Base-by-base conservation (phyloP, 495 filamentous ascomycete species). In the Daldinia bambusicola region DNA sequence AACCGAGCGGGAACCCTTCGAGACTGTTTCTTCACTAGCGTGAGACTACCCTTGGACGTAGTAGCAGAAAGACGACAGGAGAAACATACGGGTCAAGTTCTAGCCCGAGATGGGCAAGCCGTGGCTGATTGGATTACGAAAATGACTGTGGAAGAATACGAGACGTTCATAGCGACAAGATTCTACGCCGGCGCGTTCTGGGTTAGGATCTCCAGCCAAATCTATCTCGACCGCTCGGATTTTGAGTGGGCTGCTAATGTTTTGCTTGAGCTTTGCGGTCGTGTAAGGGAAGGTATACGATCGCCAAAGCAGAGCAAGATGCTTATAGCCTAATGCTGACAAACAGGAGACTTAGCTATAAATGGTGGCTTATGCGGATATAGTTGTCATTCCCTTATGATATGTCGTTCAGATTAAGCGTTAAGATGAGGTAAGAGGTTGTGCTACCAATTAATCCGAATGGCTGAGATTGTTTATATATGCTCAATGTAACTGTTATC, bases 151-250 rank as follows among this genome's bases (percentile, higher is more conserved):
- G 76, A 85, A 4, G 86, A 93, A 50, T 88, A 88, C 74, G 82
- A 90, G 52, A 93, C 93, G 0, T 95, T 91, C 77, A 80, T 95
- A 56, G 84, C 89, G 0, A 78, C 92, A 6, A 88, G 86, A 66
- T 80, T 81, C 10, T 91, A 93, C 77, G 82, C 78, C 1, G 85
- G 84, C 4, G 80, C 78, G 41, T 86, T 89, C 76, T 97, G 91
- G 92, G 82, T 83, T 5, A 80, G 95, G 45, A 70, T 97, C 31
- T 92, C 90, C 74, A 92, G 84, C 26, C 93, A 97, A 84, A 83
- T 94, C 0, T 98, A 92, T 77, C 77, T 97, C 55, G 93, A 93
- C 41, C 74, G 86, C 58, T 83, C 81, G 2, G 93, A 97, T 81
- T 97, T 97, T 72, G 88, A 90, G 76, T 92, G 88, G 88, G 84